phyloP scores from a whole-genome alignment of 176 grass and related monocot genomes.

The Bromus sterilis region DNA sequence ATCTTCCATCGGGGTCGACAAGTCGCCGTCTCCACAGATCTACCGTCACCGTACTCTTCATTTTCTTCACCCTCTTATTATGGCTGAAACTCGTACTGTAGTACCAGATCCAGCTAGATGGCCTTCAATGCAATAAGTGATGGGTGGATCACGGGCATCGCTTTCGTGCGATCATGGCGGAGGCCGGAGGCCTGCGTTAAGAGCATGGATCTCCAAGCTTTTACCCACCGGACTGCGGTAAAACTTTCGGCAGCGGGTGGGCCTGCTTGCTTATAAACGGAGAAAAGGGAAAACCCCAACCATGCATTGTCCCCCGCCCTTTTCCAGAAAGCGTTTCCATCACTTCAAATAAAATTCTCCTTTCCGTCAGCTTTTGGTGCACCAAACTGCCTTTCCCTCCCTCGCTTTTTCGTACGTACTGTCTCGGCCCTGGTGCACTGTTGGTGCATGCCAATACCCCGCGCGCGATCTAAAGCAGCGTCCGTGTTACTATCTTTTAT shows the following conservation, averaged over 20 bases:
- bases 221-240: neutral
- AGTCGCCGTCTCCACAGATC: neutral
- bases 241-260: neutral
- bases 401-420: neutral
- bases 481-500: slow-evolving; percentile 33
- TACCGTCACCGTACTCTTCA: neutral
- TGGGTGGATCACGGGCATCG: neutral
- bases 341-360: slow-evolving; percentile 1
- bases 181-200: neutral
- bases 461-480: slow-evolving; percentile 14
- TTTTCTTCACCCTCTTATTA: no score
- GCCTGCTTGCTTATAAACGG: neutral
- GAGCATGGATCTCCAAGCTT: neutral
- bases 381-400: neutral
- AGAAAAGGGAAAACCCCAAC: neutral
- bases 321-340: neutral
- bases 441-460: neutral
- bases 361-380: slow-evolving; percentile 7
- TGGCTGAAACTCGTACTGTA: neutral
- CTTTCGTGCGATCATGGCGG: neutral
- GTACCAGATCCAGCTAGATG: neutral
- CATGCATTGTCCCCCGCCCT: neutral
- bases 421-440: neutral
- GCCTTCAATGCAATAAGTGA: neutral
- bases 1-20: neutral